Evolutionary conservation across 306 rosid species (phyloP), one percentile per base, ranked within the genome.

Genomic region (Luffa aegyptiaca): DNA sequence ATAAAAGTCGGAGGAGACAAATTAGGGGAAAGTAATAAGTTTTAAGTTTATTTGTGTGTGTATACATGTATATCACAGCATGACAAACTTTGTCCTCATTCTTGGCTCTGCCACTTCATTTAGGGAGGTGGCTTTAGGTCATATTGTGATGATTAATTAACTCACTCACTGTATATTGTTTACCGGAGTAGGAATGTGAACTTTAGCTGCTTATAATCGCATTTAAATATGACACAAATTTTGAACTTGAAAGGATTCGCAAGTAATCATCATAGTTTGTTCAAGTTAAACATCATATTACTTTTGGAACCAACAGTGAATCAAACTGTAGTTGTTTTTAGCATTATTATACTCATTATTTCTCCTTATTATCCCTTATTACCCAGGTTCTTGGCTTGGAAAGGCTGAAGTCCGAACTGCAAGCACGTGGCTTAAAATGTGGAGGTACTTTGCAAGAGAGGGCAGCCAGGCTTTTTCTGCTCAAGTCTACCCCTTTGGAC

Each of bases 381-480:
- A 13, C 66, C 41, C 85, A 96, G 99, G 89, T 75, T 82, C 88
- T 93, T 79, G 99, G 99, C 81, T 21, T 89, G 86, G 98, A 93
- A 79, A 91, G 86, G 77, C 89, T 96, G 39, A 96, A 93, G 85
- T 69, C 84, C 17, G 99, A 93, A 84, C 85, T 96, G 82, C 98
- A 91, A 86, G 85, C 84, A 0, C 85, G 68, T 11, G 99, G 99
- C 10, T 79, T 96, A 45, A 96, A 96, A 86, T 96, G 97, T 44
- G 99, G 99, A 42, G 99, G 99, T 44, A 89, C 98, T 35, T 75
- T 93, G 83, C 88, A 86, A 76, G 98, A 93, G 89, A 97, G 97
- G 14, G 97, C 97, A 56, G 92, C 92, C 17, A 89, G 99, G 87
- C 96, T 96, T 80, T 96, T 91, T 86, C 86, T 96, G 73, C 86